Conservation (phyloP, 2,329 filamentous ascomycete species). For the Claviceps sp. region DNA sequence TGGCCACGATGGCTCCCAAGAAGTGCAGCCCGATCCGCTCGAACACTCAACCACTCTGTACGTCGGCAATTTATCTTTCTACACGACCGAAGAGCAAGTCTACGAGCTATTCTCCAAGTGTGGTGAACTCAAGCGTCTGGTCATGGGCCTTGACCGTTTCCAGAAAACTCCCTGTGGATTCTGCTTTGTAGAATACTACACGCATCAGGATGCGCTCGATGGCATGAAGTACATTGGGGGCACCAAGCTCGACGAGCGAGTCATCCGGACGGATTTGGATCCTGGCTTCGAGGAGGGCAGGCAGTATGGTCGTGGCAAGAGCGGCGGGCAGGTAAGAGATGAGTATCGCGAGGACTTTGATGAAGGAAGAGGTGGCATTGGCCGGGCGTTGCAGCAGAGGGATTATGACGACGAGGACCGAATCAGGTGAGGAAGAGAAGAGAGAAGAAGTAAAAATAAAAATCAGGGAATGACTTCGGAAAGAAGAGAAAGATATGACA, state of each 20-base stretch:
- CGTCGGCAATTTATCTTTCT: slow-evolving; percentile 95
- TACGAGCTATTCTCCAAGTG: slow-evolving; percentile 94
- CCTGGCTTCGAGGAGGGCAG: slow-evolving; percentile 92
- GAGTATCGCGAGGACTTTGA: slow-evolving; percentile 97
- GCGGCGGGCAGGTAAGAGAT: slow-evolving; percentile 89
- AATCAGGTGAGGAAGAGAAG: slow-evolving; percentile 6
- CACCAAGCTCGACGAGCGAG: slow-evolving; percentile 92
- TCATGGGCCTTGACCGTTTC: slow-evolving; percentile 96
- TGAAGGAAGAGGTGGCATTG: slow-evolving; percentile 81
- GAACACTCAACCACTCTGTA: slow-evolving; percentile 88
- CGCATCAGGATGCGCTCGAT: slow-evolving; percentile 89
- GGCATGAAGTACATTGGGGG: slow-evolving; percentile 98
- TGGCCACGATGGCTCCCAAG: slow-evolving; percentile 25
- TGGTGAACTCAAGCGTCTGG: slow-evolving; percentile 92
- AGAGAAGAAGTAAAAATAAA: neutral
- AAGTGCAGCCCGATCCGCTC: slow-evolving; percentile 52
- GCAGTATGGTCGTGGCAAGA: slow-evolving; percentile 92
- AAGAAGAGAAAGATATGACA: neutral
- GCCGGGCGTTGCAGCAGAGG: slow-evolving; percentile 51
- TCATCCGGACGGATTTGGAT: slow-evolving; percentile 90
- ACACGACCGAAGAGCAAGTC: slow-evolving; percentile 98
- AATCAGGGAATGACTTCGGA: neutral
- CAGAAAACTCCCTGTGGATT: slow-evolving; percentile 97
- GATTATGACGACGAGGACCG: slow-evolving; percentile 20
- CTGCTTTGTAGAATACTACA: slow-evolving; percentile 99